Evolutionary conservation across 2,329 filamentous ascomycete species (phyloP), one percentile per base, ranked within the genome.

Genomic region (Biscogniauxia marginata): DNA sequence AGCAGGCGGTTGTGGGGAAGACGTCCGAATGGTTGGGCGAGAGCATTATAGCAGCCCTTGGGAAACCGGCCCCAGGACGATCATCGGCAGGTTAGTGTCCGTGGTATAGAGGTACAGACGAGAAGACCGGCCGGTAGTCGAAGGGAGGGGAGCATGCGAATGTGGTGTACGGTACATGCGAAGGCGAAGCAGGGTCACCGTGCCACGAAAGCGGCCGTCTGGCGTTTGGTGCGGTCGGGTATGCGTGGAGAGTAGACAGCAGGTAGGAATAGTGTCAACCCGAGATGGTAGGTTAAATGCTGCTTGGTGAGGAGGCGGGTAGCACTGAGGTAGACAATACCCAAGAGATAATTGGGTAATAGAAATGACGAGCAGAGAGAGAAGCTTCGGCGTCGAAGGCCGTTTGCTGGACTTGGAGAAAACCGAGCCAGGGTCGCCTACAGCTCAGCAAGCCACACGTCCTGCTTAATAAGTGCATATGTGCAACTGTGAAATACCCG

Each of bases 401-500:
- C 53, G 65, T 65, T 66, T 58, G 60, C 62, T 63, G 55, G n/a
- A n/a, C n/a, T n/a, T n/a, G n/a, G 63, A 60, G 55, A 52, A 60
- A 58, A 54, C 63, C 55, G 58, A 60, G n/a, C n/a, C 30, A 50
- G 46, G 46, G 49, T 48, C 51, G 50, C 48, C 53, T 54, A 51
- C 48, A 53, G 54, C 39, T 50, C 49, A 47, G 46, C 54, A 46
- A 30, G 8, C n/a, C 50, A 39, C 24, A 46, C n/a, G n/a, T n/a
- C n/a, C n/a, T 45, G 55, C 22, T 45, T 30, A 24, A 56, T 53
- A 54, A 47, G 16, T 45, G 43, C n/a, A 45, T 45, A n/a, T n/a
- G n/a, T n/a, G n/a, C n/a, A n/a, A n/a, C n/a, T n/a, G n/a, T n/a
- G n/a, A n/a, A n/a, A n/a, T n/a, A n/a, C n/a, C n/a, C n/a, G n/a